Percentiles rank a stretch among this genome's conserved stretches.
Evolutionary conservation across 305 asterid genomes (phyloP).

Genomic region (Solanum hybrid): DNA sequence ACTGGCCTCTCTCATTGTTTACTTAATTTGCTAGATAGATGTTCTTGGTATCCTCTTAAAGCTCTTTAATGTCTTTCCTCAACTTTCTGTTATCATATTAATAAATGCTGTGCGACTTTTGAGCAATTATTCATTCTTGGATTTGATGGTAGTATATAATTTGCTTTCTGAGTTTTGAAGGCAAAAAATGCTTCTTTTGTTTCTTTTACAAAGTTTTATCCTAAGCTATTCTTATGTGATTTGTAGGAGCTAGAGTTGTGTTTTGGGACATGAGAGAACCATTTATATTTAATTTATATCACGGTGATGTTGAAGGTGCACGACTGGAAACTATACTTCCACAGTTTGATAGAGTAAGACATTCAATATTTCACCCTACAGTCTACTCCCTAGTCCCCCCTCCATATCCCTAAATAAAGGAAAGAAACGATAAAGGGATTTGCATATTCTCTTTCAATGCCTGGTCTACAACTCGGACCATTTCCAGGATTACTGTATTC

Average conservation of each 20-base stretch:
- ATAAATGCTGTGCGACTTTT: background rate
- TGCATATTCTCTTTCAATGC: background rate
- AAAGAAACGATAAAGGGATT: background rate
- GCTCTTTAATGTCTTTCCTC: background rate
- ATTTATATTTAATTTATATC: slow-evolving; percentile 56
- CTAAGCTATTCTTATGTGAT: slow-evolving; percentile 7
- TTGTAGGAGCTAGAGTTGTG: slow-evolving; percentile 74
- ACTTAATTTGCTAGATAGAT: background rate
- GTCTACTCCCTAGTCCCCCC: slow-evolving; percentile 5
- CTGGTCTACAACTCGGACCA: background rate
- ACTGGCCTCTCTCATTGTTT: background rate
- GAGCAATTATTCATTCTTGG: background rate
- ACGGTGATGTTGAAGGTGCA: slow-evolving; percentile 61
- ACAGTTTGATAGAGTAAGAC: slow-evolving; percentile 66
- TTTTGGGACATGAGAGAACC: slow-evolving; percentile 93
- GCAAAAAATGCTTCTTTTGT: background rate
- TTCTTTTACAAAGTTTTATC: background rate
- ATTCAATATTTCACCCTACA: background rate
- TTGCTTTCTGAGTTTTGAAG: background rate
- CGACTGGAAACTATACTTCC: slow-evolving; percentile 75
- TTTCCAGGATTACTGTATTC: background rate
- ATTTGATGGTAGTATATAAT: background rate
- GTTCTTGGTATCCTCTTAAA: background rate
- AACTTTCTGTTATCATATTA: background rate
- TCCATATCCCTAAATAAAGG: background rate